A percentile compares a stretch with the other conserved stretches of the same genome.
phyloP scores from a whole-genome alignment of 2,329 filamentous ascomycete species.

The Epichloe sp. region DNA sequence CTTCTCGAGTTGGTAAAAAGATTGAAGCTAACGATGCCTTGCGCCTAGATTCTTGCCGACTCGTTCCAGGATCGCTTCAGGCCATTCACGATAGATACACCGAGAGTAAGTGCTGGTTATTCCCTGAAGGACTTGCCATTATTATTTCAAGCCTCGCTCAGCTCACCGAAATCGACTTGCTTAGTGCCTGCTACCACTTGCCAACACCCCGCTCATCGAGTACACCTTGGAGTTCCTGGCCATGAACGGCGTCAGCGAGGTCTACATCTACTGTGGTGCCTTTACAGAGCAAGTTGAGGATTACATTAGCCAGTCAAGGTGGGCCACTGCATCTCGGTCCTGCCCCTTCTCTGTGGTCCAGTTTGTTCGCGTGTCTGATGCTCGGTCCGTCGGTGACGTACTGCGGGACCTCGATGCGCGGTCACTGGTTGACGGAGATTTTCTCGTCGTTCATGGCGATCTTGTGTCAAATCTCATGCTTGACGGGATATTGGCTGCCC shows the following conservation, averaged over 20 bases:
- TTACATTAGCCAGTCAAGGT: conserved; percentile 68
- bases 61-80: conserved; percentile 86
- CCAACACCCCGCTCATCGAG: conserved; percentile 89
- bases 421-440: conserved; percentile 76
- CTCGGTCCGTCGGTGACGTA: conserved; percentile 80
- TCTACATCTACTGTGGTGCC: conserved; percentile 82
- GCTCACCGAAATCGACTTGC: not conserved
- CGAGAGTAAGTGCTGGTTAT: conserved; percentile 45
- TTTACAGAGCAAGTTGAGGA: conserved; percentile 78
- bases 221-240: conserved; percentile 95
- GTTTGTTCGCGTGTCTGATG: conserved; percentile 72
- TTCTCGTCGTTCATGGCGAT: conserved; percentile 85
- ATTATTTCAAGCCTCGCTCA: not conserved
- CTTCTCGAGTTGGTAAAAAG: not conserved
- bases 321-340: conserved; percentile 44
- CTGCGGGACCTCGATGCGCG: conserved; percentile 87
- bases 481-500: conserved; percentile 63
- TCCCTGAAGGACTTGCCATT: too few relatives aligned
- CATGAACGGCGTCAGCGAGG: conserved; percentile 87
- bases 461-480: conserved; percentile 81
- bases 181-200: conserved; percentile 83
- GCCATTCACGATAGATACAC: conserved; percentile 78
- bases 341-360: conserved; percentile 66
- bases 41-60: conserved; percentile 67
- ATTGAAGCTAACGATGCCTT: conserved; percentile 9